phyloP scores from a whole-genome alignment of 1,284 basidiomycete genomes.

The Leccinum pachyderme region DNA sequence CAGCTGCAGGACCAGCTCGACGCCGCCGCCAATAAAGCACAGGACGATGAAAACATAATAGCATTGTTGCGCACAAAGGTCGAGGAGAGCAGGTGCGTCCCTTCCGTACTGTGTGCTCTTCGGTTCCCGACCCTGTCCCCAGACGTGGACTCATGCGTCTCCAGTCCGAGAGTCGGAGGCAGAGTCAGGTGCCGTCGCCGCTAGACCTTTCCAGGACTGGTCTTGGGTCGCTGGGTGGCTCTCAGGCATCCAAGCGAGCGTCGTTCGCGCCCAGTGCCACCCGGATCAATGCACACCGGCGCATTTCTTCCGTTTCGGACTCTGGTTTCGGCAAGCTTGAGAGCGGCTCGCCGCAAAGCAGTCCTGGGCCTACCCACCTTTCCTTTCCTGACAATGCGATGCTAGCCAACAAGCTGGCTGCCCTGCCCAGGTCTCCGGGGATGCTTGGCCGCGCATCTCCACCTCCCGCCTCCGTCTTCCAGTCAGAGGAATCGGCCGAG shows the following conservation, averaged over 20 bases:
- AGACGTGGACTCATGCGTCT: slow-evolving; percentile 89
- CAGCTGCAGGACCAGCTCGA: slow-evolving; percentile 60
- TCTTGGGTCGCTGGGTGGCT: slow-evolving; percentile 35
- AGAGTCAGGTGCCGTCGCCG: slow-evolving; percentile 49
- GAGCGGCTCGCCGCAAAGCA: slow-evolving; percentile 29
- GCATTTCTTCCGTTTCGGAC: slow-evolving; percentile 68
- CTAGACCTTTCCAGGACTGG: slow-evolving; percentile 57
- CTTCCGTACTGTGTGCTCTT: neutral
- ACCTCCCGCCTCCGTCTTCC: slow-evolving; percentile 37
- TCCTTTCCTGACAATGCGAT: slow-evolving; percentile 23
- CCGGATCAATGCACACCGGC: slow-evolving; percentile 55
- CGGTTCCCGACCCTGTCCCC: slow-evolving; percentile 5
- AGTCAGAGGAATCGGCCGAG: slow-evolving; percentile 39
- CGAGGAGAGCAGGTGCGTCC: slow-evolving; percentile 79
- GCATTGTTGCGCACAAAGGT: slow-evolving; percentile 79
- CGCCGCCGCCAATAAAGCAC: slow-evolving; percentile 56
- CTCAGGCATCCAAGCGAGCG: slow-evolving; percentile 60
- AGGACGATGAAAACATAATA: slow-evolving; percentile 82
- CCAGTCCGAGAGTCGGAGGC: slow-evolving; percentile 76
- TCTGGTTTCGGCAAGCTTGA: slow-evolving; percentile 36
- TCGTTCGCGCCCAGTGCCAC: slow-evolving; percentile 61
- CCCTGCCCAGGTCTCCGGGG: slow-evolving; percentile 41
- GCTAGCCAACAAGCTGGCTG: slow-evolving; percentile 22
- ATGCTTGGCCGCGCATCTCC: slow-evolving; percentile 50
- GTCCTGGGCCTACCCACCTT: slow-evolving; percentile 33